Evolutionary conservation across 805 yeast species (phyloP).

Genomic region (Myxozyma lipomycoides): DNA sequence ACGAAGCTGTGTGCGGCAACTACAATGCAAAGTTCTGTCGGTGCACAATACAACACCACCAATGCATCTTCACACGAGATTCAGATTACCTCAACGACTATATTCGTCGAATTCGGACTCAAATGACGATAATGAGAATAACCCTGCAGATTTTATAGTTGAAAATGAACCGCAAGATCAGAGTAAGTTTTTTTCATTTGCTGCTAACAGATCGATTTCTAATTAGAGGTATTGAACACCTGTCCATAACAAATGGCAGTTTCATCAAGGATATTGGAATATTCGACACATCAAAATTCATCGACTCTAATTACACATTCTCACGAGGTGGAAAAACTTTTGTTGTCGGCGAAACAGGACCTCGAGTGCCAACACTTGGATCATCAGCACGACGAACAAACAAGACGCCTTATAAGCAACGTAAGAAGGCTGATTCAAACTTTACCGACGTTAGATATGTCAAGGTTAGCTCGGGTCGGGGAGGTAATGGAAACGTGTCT

Average conservation of each 20-base stretch:
- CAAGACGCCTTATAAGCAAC: slow-evolving; percentile 2
- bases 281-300: neutral
- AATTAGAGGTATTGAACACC: too few species aligned
- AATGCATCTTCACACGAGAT: neutral
- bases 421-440: slow-evolving; percentile 21
- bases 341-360: neutral
- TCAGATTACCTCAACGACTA: neutral
- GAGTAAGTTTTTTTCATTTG: too few species aligned
- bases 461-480: slow-evolving; percentile 68
- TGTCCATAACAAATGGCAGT: neutral
- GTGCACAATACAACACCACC: neutral
- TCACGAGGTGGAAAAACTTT: neutral
- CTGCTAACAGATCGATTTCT: too few species aligned
- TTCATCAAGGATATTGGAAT: neutral
- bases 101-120: neutral
- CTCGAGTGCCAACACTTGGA: neutral
- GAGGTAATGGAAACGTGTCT: slow-evolving; percentile 85
- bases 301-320: neutral
- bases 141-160: neutral
- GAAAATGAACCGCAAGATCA: too few species aligned
- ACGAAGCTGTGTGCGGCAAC: too few species aligned
- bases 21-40: too few species aligned
- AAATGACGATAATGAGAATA: neutral
- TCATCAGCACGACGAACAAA: neutral
- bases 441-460: slow-evolving; percentile 68